These are phyloP conservation scores for Vitis riparia DNA, from an alignment of 164 flowering plant species.

Conservation along the genomic window DNA sequence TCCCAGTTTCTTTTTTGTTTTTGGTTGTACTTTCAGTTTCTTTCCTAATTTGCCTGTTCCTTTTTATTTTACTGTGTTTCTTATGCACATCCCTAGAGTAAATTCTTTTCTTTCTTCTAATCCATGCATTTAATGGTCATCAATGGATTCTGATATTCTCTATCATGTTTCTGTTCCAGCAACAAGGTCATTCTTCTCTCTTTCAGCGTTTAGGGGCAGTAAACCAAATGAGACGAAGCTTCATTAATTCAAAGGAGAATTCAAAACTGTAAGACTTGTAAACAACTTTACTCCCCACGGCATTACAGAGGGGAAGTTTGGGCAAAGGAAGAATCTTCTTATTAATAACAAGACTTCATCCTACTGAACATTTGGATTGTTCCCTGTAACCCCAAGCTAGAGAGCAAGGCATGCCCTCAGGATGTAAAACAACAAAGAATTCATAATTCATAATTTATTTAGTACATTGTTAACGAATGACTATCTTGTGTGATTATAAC, in stretches of 20 bases:
- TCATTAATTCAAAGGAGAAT: slow-evolving; percentile 12
- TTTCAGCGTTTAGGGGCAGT: slow-evolving; percentile 84
- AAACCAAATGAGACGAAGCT: slow-evolving; percentile 55
- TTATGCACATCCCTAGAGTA: too few species aligned
- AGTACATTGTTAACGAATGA: too few species aligned
- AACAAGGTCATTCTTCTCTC: slow-evolving; percentile 85
- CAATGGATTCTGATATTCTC: neutral
- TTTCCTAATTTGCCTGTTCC: neutral
- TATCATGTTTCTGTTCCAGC: slow-evolving; percentile 48
- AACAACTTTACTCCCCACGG: too few species aligned
- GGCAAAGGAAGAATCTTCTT: too few species aligned
- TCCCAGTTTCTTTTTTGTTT: neutral
- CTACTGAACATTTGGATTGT: too few species aligned
- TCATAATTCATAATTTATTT: too few species aligned
- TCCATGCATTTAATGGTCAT: neutral
- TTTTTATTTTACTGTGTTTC: neutral
- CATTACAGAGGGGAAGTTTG: too few species aligned
- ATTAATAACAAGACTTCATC: too few species aligned
- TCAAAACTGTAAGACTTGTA: neutral
- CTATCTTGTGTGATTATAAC: too few species aligned
- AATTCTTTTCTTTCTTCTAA: neutral
- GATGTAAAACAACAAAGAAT: too few species aligned
- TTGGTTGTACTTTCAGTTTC: neutral
- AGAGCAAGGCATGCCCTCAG: too few species aligned
- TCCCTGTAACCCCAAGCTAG: too few species aligned